These are phyloP conservation scores for Infundibulicybe gibba DNA, from an alignment of 768 basidiomycete species.

Conservation along the genomic window DNA sequence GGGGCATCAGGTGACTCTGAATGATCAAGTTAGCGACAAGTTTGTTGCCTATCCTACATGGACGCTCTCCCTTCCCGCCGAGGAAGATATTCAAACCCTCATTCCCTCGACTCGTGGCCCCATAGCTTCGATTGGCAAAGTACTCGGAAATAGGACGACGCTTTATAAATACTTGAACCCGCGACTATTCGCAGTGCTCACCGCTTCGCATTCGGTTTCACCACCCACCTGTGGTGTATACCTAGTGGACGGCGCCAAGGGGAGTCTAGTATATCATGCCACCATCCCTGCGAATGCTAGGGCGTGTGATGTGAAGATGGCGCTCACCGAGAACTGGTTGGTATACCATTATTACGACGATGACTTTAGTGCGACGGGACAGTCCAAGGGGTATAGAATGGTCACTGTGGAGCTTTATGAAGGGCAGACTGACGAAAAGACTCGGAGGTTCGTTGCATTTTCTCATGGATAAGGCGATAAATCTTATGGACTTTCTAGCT, in stretches of 20 bases:
- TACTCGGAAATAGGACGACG: slow-evolving; percentile 83
- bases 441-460: slow-evolving; percentile 51
- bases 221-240: slow-evolving; percentile 57
- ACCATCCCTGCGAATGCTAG: slow-evolving; percentile 39
- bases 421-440: slow-evolving; percentile 67
- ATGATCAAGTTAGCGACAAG: slow-evolving; percentile 30
- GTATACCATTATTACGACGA: slow-evolving; percentile 84
- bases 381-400: slow-evolving; percentile 66
- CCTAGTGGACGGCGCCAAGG: slow-evolving; percentile 78
- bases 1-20: slow-evolving; percentile 51
- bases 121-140: slow-evolving; percentile 78
- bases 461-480: background rate
- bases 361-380: slow-evolving; percentile 36
- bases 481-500: slow-evolving; percentile 21
- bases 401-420: slow-evolving; percentile 91
- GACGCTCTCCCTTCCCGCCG: slow-evolving; percentile 52
- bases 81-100: slow-evolving; percentile 55
- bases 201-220: slow-evolving; percentile 26
- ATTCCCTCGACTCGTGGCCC: slow-evolving; percentile 46
- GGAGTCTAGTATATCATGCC: slow-evolving; percentile 67
- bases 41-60: slow-evolving; percentile 62
- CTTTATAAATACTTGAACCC: slow-evolving; percentile 95
- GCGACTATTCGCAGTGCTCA: slow-evolving; percentile 66
- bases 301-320: slow-evolving; percentile 63
- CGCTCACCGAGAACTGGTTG: slow-evolving; percentile 88